Percentiles rank a stretch among this genome's conserved stretches.
These are phyloP conservation scores for Paecilomyces dactylethromorphus DNA, from an alignment of 2,329 filamentous ascomycete species.

Conservation along the genomic window DNA sequence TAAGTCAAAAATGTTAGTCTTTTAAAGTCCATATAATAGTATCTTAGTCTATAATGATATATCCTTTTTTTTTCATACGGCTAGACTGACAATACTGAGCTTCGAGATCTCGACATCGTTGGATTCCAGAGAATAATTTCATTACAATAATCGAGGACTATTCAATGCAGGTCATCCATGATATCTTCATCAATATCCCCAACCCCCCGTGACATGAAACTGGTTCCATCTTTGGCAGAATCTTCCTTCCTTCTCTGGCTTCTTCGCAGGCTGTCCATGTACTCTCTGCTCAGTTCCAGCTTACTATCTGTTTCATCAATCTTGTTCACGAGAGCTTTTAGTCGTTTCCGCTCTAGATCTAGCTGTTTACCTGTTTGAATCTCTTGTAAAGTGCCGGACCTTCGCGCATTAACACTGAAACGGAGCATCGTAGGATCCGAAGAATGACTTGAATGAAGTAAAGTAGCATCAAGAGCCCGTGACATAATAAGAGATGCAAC, in stretches of 20 bases:
- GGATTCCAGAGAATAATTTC: neutral
- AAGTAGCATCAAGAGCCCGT: constrained; percentile 44
- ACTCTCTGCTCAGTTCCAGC: constrained; percentile 53
- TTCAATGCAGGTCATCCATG: constrained; percentile 28
- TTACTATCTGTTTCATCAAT: constrained; percentile 50
- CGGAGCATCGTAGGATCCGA: constrained; percentile 44
- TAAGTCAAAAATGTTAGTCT: too few relatives aligned
- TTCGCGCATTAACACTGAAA: constrained; percentile 37
- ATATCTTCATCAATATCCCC: constrained; percentile 34
- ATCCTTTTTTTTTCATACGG: neutral
- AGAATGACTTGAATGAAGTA: constrained; percentile 37
- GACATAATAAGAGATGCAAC: constrained; percentile 42
- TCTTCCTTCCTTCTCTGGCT: constrained; percentile 30
- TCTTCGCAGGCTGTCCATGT: constrained; percentile 48
- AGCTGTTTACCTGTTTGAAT: constrained; percentile 35
- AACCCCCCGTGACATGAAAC: constrained; percentile 6
- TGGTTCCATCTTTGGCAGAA: constrained; percentile 11
- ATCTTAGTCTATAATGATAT: too few relatives aligned
- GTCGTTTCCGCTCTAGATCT: constrained; percentile 43
- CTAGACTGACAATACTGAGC: neutral
- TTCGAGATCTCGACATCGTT: neutral
- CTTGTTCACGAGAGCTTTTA: constrained; percentile 45
- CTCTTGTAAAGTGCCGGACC: constrained; percentile 30
- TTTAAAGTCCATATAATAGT: too few relatives aligned
- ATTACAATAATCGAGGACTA: neutral